phyloP scores from a whole-genome alignment of 2,329 filamentous ascomycete species.

The Fusarium gaditjirri region DNA sequence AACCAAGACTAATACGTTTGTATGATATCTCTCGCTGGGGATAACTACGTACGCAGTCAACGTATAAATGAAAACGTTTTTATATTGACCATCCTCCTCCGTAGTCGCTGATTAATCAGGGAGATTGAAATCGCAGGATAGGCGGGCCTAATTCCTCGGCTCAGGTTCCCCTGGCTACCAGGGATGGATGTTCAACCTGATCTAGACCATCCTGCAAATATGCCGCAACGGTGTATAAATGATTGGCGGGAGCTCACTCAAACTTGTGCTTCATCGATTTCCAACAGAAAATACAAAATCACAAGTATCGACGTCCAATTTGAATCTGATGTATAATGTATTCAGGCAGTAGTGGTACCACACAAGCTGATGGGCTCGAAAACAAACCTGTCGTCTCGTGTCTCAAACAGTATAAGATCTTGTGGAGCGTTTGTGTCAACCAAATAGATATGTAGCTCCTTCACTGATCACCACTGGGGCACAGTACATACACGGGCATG shows the following conservation, averaged over 20 bases:
- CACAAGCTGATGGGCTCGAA: slow-evolving; percentile 14
- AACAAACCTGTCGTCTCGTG: slow-evolving; percentile 34
- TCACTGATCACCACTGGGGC: slow-evolving; percentile 24
- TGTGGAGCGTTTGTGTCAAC: slow-evolving; percentile 33
- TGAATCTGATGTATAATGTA: neutral
- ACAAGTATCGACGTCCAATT: neutral
- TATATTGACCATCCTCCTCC: neutral
- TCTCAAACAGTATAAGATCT: slow-evolving; percentile 23
- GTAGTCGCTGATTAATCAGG: slow-evolving; percentile 16
- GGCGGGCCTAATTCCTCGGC: slow-evolving; percentile 44
- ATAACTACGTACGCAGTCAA: neutral
- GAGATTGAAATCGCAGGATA: slow-evolving; percentile 35
- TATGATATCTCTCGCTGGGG: neutral
- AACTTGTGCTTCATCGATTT: slow-evolving; percentile 31
- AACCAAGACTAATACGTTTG: neutral
- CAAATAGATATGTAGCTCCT: slow-evolving; percentile 30
- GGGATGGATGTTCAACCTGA: slow-evolving; percentile 38
- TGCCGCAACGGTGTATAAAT: slow-evolving; percentile 36
- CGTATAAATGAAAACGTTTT: neutral
- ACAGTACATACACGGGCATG: slow-evolving; percentile 10
- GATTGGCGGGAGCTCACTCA: slow-evolving; percentile 38
- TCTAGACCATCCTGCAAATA: slow-evolving; percentile 40
- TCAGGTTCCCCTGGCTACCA: slow-evolving; percentile 35
- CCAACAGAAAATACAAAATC: slow-evolving; percentile 6
- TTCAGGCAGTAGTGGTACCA: neutral